Evolutionary conservation across 192 early-diverging fungal genomes (phyloP), one percentile per base, ranked within the genome.

Genomic region (Podila verticillata): DNA sequence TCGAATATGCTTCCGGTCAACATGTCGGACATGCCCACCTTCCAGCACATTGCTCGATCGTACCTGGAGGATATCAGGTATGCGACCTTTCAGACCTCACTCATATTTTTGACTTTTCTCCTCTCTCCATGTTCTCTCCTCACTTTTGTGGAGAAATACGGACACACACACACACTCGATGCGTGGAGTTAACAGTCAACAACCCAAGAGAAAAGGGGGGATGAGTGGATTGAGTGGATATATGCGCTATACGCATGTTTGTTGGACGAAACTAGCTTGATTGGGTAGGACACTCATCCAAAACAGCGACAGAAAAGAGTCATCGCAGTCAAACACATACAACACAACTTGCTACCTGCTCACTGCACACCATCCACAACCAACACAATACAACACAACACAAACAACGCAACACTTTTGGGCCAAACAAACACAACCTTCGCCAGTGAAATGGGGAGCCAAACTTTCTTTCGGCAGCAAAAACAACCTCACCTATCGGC

Each of bases 11-110:
- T 84, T 36, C 84, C 82, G 10, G 75, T 83, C 70, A 83, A 84
- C 32, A 82, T 88, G 66, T 66, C 66, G 0, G 71, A 75, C 12
- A 72, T 87, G 63, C 70, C 79, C 7, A 84, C 78, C 44, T 84
- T 90, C 49, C 68, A 72, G 49, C 70, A 78, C n/a, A 83, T 90
- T 56, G 72, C 84, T 62, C 73, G 84, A 65, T 82, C 81, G 30
- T 90, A 87, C 57, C 60, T 78, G 24, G 86, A 88, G 54, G 87
- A 90, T 61, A 75, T 88, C 49, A 81, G 83, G 75, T 79, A 77
- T 28, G 48, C 84, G 62, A 69, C 82, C 61, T 75, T 73, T 59
- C 61, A 62, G 28, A 73, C 65, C 32, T 81, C 75, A 20, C 67
- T 54, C 29, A 82, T 83, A 10, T 47, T 20, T 35, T 47, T 47